Conservation (phyloP, 345 rosid genomes). For the Euphorbia pulcherrima region DNA sequence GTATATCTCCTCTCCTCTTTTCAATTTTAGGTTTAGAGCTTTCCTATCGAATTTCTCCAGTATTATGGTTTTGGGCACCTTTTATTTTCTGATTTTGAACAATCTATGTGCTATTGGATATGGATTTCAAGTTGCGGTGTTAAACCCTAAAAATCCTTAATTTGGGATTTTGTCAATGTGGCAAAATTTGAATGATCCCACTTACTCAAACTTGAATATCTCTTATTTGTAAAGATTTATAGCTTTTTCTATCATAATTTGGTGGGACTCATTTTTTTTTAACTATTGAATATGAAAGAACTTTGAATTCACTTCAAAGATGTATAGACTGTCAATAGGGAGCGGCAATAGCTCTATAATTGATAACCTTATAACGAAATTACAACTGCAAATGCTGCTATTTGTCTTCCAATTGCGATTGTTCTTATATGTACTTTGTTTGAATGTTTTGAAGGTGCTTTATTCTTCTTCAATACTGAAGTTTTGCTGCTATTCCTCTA, state of each 20-base stretch:
- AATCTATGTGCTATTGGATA: background rate
- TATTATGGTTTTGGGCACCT: background rate
- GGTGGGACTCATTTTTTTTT: background rate
- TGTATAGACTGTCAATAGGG: too few species aligned
- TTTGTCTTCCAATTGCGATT: too few species aligned
- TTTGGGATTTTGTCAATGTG: background rate
- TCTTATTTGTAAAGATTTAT: background rate
- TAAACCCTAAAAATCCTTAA: background rate
- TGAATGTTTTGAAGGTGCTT: too few species aligned
- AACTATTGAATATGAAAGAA: too few species aligned
- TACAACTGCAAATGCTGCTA: too few species aligned
- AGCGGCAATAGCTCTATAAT: too few species aligned
- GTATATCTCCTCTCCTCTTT: slow-evolving; percentile 36
- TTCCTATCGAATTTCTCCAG: too few species aligned
- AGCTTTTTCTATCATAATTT: background rate
- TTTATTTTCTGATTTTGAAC: background rate
- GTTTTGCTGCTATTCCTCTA: too few species aligned
- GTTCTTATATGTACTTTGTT: too few species aligned
- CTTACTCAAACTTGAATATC: background rate
- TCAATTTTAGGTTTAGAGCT: background rate
- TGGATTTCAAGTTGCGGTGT: background rate
- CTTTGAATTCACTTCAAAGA: too few species aligned
- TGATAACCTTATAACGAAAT: too few species aligned
- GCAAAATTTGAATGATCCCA: background rate
- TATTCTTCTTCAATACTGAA: too few species aligned